Evolutionary conservation across 139 green algal species (phyloP).

Genomic region (Chlorella sp.): DNA sequence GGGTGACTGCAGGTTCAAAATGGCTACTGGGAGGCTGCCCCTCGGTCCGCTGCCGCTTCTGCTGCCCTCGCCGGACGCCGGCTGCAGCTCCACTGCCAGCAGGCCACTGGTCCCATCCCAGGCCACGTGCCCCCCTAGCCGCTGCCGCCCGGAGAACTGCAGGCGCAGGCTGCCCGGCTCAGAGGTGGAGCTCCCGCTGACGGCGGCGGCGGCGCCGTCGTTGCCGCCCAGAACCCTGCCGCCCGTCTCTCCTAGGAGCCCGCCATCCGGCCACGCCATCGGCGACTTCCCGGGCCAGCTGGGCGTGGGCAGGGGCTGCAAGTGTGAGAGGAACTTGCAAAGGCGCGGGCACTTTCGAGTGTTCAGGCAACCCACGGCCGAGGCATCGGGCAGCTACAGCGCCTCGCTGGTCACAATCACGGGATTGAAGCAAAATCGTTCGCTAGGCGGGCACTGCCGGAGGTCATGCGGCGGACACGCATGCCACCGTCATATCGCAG

Average conservation of each 20-base stretch:
- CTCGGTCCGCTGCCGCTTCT: not conserved
- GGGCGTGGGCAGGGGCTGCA: no score
- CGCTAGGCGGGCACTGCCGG: no score
- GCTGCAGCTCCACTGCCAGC: conserved; percentile 23
- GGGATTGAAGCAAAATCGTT: no score
- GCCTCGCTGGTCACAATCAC: no score
- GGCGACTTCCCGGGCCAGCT: no score
- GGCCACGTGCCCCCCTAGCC: not conserved
- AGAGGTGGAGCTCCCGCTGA: not conserved
- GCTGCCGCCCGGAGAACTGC: not conserved
- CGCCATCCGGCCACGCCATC: not conserved
- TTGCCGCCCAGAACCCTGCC: not conserved
- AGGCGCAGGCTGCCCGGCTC: not conserved
- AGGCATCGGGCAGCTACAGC: no score
- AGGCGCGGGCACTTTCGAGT: no score
- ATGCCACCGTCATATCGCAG: no score
- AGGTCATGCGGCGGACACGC: no score
- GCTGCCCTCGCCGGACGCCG: not conserved
- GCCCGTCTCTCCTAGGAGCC: not conserved
- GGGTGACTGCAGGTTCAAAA: conserved; percentile 11
- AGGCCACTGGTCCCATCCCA: conserved; percentile 26
- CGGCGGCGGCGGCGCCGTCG: not conserved
- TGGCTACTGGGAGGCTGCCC: not conserved
- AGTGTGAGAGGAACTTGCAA: no score
- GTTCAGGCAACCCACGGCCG: no score